Evolutionary conservation across 1,139 yeast species (phyloP), one percentile per base, ranked within the genome.

Genomic region (Wickerhamomyces sp.): DNA sequence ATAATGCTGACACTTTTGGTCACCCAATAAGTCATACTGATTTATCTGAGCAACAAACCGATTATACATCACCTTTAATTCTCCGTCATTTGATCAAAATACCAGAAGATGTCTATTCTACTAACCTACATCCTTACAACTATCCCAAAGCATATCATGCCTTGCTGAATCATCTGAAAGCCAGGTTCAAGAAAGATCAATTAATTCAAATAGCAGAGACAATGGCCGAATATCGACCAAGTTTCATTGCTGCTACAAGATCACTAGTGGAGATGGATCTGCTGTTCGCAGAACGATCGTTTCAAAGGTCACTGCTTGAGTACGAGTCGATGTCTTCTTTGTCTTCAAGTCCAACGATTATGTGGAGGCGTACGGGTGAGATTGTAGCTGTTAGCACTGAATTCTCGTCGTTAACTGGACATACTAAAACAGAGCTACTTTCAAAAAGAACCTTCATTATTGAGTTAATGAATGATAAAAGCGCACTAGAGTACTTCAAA

Each of bases 401-500:
- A 51, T 70, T 82, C 51, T 70, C 80, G 15, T 74, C 79, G 14
- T 62, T 83, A 45, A 70, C 86, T n/a, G 83, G 85, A 3, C 64
- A 62, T 38, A 52, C 56, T 2, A 59, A 56, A 40, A 49, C 58
- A 8, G 62, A 57, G 31, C 43, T 64, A 10, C 35, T 64, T 3
- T 56, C 58, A 2, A 50, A 53, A 32, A 48, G 62, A 33, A 78
- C 78, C 38, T 87, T 88, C 55, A 84, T 89, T 16, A 88, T 89
- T 25, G 96, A 89, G 56, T 67, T 88, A 31, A 75, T 90, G 72
- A 96, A 88, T 60, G 95, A 88, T 59, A 72, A 77, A 46, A 80
- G 90, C 17, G 90, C 87, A 39, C 70, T 89, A 38, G 89, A 86
- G 51, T 90, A 90, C 60, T 90, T 89, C 60, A 81, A 85, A 49